Evolutionary conservation across 148 eudicot genomes (phyloP).

Genomic region (Nepenthes gracilis): DNA sequence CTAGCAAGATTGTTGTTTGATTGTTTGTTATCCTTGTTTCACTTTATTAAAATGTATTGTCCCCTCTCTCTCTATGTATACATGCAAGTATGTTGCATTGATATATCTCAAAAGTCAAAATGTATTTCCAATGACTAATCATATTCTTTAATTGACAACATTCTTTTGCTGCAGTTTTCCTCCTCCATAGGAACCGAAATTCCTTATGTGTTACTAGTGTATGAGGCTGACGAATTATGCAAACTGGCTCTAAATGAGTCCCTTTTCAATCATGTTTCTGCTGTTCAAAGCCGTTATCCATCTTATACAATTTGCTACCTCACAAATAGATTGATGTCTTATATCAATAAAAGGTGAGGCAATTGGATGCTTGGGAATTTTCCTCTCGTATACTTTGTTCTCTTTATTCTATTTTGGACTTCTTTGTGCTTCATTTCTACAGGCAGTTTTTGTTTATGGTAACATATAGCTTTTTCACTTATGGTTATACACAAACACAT

Average conservation of each 20-base stretch:
- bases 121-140: neutral
- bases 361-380: slow-evolving; percentile 1
- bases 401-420: neutral
- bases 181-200: slow-evolving; percentile 28
- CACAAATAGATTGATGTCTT: slow-evolving; percentile 69
- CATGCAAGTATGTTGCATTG: too few relatives aligned
- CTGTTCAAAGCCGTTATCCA: slow-evolving; percentile 60
- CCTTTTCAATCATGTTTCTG: slow-evolving; percentile 42
- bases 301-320: slow-evolving; percentile 72
- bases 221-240: slow-evolving; percentile 89
- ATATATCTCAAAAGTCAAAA: too few relatives aligned
- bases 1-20: too few relatives aligned
- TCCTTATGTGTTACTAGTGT: slow-evolving; percentile 57
- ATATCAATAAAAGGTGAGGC: slow-evolving; percentile 68
- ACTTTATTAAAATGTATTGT: too few relatives aligned
- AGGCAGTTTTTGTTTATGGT: too few relatives aligned
- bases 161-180: slow-evolving; percentile 36
- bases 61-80: too few relatives aligned
- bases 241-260: slow-evolving; percentile 45
- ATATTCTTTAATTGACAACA: neutral
- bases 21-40: too few relatives aligned
- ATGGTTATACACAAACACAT: too few relatives aligned
- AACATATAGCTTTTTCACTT: neutral
- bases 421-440: neutral
- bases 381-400: neutral